Evolutionary conservation across 1,139 yeast genomes (phyloP), one percentile per base, ranked within the genome.

Genomic region (Geotrichum macrosporum): DNA sequence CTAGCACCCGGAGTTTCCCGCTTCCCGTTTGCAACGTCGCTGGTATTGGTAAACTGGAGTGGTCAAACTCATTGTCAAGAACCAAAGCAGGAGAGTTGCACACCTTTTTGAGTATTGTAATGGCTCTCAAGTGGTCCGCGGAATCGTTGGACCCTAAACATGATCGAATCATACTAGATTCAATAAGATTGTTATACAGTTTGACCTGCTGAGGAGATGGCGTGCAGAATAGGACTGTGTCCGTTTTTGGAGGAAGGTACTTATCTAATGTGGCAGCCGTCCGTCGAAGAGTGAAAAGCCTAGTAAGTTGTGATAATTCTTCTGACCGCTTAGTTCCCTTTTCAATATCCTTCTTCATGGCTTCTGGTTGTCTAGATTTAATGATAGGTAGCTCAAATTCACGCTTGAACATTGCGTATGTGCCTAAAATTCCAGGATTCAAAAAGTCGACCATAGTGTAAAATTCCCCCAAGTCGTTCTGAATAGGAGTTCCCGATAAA

Each of bases 401-500:
- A 52, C 74, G 77, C 57, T 84, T 88, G 61, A 92, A 92, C 2
- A 70, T 66, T 27, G 75, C 69, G 48, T 76, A 74, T 0, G 74
- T 70, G 0, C 96, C 96, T 27, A 92, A 67, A 1, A 84, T 68
- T 0, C 89, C 92, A 0, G 96, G 96, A 58, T 87, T 88, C 12
- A 88, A 69, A 61, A 89, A 89, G 59, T 88, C 84, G 5, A 84
- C 77, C 61, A 92, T 78, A 10, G 85, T 83, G 64, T 71, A 87
- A 61, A 85, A 92, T 60, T 92, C 99, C 1, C 71, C 71, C 47
- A 94, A 73, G 62, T 92, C 95, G 64, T 92, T 92, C 62, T 92
- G 98, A 29, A 92, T 86, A 0, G 98, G 98, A 0, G 98, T 92
- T 0, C 98, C 98, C 0, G 95, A 80, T 8, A 92, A 67, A 18